These are phyloP conservation scores for Cladobotryum protrusum DNA, from an alignment of 2,329 filamentous ascomycete genomes.

Conservation along the genomic window DNA sequence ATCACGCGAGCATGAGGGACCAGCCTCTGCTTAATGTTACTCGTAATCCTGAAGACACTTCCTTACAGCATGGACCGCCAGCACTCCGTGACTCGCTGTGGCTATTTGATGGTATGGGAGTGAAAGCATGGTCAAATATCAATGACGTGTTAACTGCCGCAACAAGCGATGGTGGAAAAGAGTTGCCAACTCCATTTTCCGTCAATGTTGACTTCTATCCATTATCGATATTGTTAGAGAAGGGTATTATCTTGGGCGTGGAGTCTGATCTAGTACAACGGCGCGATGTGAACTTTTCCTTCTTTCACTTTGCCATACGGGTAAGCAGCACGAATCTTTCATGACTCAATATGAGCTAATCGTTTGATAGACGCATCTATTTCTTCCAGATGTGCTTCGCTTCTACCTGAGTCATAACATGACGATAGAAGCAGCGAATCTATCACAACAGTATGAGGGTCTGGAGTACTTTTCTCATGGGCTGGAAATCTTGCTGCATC, in stretches of 20 bases:
- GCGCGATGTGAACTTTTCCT: slow-evolving; percentile 84
- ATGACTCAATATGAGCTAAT: not conserved
- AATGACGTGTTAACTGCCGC: slow-evolving; percentile 73
- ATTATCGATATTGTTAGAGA: slow-evolving; percentile 76
- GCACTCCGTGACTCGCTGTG: slow-evolving; percentile 80
- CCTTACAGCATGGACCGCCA: slow-evolving; percentile 28
- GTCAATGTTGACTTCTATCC: slow-evolving; percentile 94
- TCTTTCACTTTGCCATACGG: slow-evolving; percentile 80
- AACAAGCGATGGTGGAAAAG: slow-evolving; percentile 57
- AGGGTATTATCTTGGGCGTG: slow-evolving; percentile 83
- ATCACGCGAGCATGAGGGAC: slow-evolving; percentile 87
- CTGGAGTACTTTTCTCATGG: slow-evolving; percentile 91
- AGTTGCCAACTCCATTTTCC: slow-evolving; percentile 67
- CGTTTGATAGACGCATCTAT: slow-evolving; percentile 69
- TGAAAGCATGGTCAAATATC: slow-evolving; percentile 85
- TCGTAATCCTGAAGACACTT: slow-evolving; percentile 19
- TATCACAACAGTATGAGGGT: slow-evolving; percentile 79
- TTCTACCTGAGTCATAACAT: slow-evolving; percentile 71
- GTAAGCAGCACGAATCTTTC: slow-evolving; percentile 44
- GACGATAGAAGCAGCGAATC: slow-evolving; percentile 70
- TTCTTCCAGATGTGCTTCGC: slow-evolving; percentile 80
- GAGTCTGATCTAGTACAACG: slow-evolving; percentile 92
- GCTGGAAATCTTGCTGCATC: slow-evolving; percentile 84
- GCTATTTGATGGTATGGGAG: slow-evolving; percentile 83
- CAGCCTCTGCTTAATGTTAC: slow-evolving; percentile 47